Evolutionary conservation across 129 eudicot genomes (phyloP), one percentile per base, ranked within the genome.

Genomic region (Artemisia argyi): DNA sequence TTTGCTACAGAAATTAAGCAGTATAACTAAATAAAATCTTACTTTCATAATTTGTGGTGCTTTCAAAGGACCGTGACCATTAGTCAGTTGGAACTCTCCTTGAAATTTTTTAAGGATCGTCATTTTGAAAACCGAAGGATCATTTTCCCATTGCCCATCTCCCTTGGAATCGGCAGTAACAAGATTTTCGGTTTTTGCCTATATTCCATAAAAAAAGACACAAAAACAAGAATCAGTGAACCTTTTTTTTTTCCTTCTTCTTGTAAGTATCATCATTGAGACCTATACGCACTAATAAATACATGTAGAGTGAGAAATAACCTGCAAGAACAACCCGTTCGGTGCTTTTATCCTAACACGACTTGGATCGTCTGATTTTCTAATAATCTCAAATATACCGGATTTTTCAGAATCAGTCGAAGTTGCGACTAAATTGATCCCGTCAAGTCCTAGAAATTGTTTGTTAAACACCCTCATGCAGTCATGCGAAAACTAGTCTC

Each of bases 21-120:
- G 16, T 16, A 11, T 5, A 56, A 14, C 48, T 22, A 16, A 56
- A 65, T 47, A 53, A 22, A 18, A 58, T 14, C 80, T 32, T 82
- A 89, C 96, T 69, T 19, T 84, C 96, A 90, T 87, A 61, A 87
- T 82, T 72, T 83, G 68, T 57, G 89, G 84, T 42, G 96, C 96
- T 44, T 44, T 83, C 3, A 47, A 32, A 8, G 91, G 89, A 49
- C 97, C 97, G 55, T 85, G 85, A 24, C 91, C 97, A 73, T 83
- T 69, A 22, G 97, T 85, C 26, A 90, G 70, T 73, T 90, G 95
- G 74, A 56, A 90, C 63, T 90, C 95, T 39, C 95, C 97, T 54
- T 77, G 81, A 12, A 78, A n/a, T 19, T 61, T 54, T 42, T 8
- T 46, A 15, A 17, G 49, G 15, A 69, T 55, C 0, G 35, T 71